A percentile compares a stretch with the other conserved stretches of the same genome.
These are phyloP conservation scores for Malassezia brasiliensis DNA, from an alignment of 1,284 basidiomycete genomes.

Conservation along the genomic window DNA sequence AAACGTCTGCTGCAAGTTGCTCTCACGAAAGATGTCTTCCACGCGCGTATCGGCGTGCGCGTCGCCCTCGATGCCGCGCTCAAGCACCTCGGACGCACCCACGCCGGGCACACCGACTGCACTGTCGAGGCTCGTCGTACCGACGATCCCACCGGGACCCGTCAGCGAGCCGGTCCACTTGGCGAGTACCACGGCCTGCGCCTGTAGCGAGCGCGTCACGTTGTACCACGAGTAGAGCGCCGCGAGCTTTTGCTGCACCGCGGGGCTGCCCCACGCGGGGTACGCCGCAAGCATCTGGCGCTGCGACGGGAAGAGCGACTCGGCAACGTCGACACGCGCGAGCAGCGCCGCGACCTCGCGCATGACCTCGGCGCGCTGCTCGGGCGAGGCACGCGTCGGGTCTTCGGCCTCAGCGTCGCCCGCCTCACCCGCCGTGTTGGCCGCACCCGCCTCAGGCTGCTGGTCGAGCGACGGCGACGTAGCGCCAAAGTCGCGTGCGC, in stretches of 20 bases:
- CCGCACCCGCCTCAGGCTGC: neutral
- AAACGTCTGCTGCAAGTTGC: slow-evolving; percentile 83
- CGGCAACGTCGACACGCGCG: slow-evolving; percentile 32
- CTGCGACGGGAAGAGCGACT: slow-evolving; percentile 41
- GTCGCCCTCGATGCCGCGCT: neutral
- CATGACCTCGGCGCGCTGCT: neutral
- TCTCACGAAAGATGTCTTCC: slow-evolving; percentile 89
- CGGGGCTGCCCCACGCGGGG: slow-evolving; percentile 34
- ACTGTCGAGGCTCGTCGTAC: neutral
- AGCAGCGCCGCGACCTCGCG: slow-evolving; percentile 30
- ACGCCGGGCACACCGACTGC: neutral
- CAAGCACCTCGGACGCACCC: neutral
- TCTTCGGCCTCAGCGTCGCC: neutral
- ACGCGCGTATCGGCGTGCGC: slow-evolving; percentile 54
- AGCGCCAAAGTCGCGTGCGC: slow-evolving; percentile 21
- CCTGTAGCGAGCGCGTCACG: slow-evolving; percentile 27
- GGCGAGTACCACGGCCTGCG: slow-evolving; percentile 38
- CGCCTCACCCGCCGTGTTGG: slow-evolving; percentile 28
- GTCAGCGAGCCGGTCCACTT: slow-evolving; percentile 42
- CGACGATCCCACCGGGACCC: slow-evolving; percentile 4
- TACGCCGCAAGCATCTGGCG: slow-evolving; percentile 30
- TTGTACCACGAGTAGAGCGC: slow-evolving; percentile 46
- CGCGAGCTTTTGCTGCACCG: slow-evolving; percentile 34
- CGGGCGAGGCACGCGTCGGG: neutral
- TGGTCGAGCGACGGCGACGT: neutral